These are phyloP conservation scores for Reticulascus tulasneorum DNA, from an alignment of 2,329 filamentous ascomycete genomes.

Conservation along the genomic window DNA sequence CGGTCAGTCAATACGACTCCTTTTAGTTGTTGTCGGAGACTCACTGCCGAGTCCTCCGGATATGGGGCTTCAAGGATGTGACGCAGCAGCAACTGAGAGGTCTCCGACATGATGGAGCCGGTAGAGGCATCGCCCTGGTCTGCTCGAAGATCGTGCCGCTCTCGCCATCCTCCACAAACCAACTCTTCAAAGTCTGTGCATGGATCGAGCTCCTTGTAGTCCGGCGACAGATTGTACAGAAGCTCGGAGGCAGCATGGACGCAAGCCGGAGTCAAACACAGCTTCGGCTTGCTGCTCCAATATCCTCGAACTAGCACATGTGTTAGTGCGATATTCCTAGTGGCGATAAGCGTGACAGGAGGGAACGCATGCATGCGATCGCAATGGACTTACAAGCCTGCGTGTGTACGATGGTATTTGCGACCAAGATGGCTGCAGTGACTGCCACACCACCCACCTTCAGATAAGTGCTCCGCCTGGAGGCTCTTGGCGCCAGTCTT, in stretches of 20 bases:
- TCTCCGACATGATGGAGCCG: constrained; percentile 57
- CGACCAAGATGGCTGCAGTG: too few species aligned
- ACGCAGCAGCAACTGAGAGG: constrained; percentile 53
- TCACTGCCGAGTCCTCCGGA: constrained; percentile 33
- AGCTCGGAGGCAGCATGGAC: constrained; percentile 27
- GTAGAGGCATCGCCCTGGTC: constrained; percentile 61
- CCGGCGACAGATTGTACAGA: constrained; percentile 20
- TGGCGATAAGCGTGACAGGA: too few species aligned
- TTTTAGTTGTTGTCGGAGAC: constrained; percentile 14
- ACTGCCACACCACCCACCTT: too few species aligned
- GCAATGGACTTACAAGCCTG: too few species aligned
- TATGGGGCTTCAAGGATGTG: constrained; percentile 60
- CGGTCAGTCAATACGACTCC: constrained; percentile 6
- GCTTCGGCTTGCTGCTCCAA: constrained; percentile 10
- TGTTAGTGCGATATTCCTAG: too few species aligned
- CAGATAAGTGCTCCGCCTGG: too few species aligned
- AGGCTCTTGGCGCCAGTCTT: too few species aligned
- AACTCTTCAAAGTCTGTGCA: constrained; percentile 67
- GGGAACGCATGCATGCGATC: too few species aligned
- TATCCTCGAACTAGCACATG: too few species aligned
- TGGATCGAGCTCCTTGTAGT: constrained; percentile 61
- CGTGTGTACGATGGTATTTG: too few species aligned
- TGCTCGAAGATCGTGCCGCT: constrained; percentile 59
- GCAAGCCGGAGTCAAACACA: constrained; percentile 23
- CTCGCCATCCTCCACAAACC: constrained; percentile 64